Evolutionary conservation across 176 grass and related monocot species (phyloP).

Genomic region (Eremochloa ophiuroides): DNA sequence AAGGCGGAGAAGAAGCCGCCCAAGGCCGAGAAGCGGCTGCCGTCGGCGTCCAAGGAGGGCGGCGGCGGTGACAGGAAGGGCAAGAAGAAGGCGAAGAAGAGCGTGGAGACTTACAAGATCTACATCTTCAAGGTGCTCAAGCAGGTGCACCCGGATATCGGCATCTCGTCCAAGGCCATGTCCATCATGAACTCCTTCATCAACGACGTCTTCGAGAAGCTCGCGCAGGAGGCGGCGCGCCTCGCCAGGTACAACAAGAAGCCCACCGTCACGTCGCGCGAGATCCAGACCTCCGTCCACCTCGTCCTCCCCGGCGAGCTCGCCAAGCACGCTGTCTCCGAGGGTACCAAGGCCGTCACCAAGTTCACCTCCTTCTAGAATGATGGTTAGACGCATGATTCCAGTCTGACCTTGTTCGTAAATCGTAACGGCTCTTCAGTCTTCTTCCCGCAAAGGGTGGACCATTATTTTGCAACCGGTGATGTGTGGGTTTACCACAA

Average conservation of each 20-base stretch:
- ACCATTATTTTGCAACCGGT: slow-evolving; percentile 15
- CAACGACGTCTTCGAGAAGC: slow-evolving; percentile 69
- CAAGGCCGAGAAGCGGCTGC: too few relatives aligned
- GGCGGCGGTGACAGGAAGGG: too few relatives aligned
- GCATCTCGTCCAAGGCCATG: slow-evolving; percentile 47
- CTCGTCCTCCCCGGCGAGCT: slow-evolving; percentile 54
- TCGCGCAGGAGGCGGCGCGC: too few relatives aligned
- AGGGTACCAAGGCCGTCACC: slow-evolving; percentile 70
- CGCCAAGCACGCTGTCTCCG: slow-evolving; percentile 62
- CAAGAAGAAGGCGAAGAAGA: slow-evolving; percentile 36
- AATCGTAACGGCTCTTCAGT: too few relatives aligned
- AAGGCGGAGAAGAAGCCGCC: too few relatives aligned
- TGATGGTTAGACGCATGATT: too few relatives aligned
- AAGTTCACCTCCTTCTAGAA: too few relatives aligned
- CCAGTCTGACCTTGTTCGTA: too few relatives aligned
- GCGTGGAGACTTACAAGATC: slow-evolving; percentile 25
- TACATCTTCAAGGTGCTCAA: slow-evolving; percentile 38
- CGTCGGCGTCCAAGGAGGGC: too few relatives aligned
- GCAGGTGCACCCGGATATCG: slow-evolving; percentile 32
- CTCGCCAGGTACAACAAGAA: slow-evolving; percentile 78
- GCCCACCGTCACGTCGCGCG: slow-evolving; percentile 58
- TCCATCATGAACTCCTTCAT: slow-evolving; percentile 65
- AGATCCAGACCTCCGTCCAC: slow-evolving; percentile 57
- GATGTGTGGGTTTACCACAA: neutral
- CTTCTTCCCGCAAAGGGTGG: too few relatives aligned